Base-by-base conservation (phyloP, 1,284 basidiomycete species). In the Fistulinella cinereoalba region DNA sequence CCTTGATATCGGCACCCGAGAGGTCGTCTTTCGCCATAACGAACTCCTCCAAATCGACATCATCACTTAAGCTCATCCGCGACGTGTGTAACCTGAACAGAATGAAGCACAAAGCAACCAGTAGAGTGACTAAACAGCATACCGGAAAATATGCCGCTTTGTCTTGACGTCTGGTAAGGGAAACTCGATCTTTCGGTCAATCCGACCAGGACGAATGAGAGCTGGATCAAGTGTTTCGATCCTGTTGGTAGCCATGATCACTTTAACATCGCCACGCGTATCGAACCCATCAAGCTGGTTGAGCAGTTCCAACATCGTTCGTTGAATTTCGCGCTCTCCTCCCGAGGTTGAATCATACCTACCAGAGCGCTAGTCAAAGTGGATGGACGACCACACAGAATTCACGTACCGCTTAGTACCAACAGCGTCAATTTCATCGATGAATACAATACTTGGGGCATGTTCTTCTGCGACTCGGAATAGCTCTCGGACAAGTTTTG, bases 281-380 rank as follows among this genome's bases (percentile, higher is more conserved):
- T 99, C 97, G 71, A 99, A 99, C 32, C 97, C 97, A 64, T 99
- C 97, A 37, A 99, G 80, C 70, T 99, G 97, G 68, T 98, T 99
- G 36, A 99, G 79, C 43, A 99, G 78, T 66, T 99, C 97, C 67
- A 99, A 77, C 97, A 99, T 99, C 36, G 97, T 99, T 49, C 97
- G 83, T 68, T 99, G 97, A 56, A 99, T 97, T 74, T 99, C 97
- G 53, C 96, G 86, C 71, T 99, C 96, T 54, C 97, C 97, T 37
- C 93, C 92, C 23, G 95, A 97, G 52, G 95, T 96, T 31, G 92
- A 96, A 58, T 99, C 97, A 67, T 99, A 91, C 51, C 87, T 90
- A 37, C 21, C 25, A 66, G 56, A 40, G 71, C 15, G 24, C 12
- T 4, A 3, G 31, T 53, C 41, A 54, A 41, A 19, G 37, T 22